A percentile compares a stretch with the other conserved stretches of the same genome.
phyloP scores from a whole-genome alignment of 2,329 filamentous ascomycete species.

The Beauveria scarabaeidicola region DNA sequence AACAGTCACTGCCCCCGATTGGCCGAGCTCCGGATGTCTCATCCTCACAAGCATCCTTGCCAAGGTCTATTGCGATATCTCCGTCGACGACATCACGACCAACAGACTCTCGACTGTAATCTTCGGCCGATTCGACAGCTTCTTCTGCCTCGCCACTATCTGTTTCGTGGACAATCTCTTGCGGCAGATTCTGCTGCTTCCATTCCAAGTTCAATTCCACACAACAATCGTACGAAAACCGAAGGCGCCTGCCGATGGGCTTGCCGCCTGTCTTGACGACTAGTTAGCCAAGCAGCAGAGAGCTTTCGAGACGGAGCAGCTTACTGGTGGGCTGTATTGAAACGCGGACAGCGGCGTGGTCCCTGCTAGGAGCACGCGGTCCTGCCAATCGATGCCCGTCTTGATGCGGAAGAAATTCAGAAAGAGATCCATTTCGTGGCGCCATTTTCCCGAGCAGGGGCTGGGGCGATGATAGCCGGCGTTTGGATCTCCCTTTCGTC shows the following conservation, averaged over 20 bases:
- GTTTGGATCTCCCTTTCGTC: conserved; percentile 28
- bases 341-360: conserved; percentile 27
- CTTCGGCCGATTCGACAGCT: not conserved
- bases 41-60: not conserved
- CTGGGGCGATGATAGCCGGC: conserved; percentile 32
- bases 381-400: conserved; percentile 52
- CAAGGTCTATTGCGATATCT: not conserved
- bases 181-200: conserved; percentile 5
- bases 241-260: conserved; percentile 27
- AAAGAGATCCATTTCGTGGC: conserved; percentile 41
- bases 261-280: conserved; percentile 22
- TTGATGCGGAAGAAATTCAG: conserved; percentile 48
- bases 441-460: conserved; percentile 29
- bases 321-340: conserved; percentile 39
- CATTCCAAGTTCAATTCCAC: conserved; percentile 25
- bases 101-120: not conserved
- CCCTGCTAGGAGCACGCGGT: conserved; percentile 33
- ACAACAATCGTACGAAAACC: conserved; percentile 25
- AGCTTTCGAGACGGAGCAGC: conserved; percentile 13
- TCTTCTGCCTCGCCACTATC: not conserved
- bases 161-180: not conserved
- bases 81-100: not conserved
- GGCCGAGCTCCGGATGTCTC: not conserved
- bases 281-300: not conserved
- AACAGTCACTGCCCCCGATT: not conserved